Conservation (phyloP, 768 basidiomycete genomes). For the Suillus cothurnatus region DNA sequence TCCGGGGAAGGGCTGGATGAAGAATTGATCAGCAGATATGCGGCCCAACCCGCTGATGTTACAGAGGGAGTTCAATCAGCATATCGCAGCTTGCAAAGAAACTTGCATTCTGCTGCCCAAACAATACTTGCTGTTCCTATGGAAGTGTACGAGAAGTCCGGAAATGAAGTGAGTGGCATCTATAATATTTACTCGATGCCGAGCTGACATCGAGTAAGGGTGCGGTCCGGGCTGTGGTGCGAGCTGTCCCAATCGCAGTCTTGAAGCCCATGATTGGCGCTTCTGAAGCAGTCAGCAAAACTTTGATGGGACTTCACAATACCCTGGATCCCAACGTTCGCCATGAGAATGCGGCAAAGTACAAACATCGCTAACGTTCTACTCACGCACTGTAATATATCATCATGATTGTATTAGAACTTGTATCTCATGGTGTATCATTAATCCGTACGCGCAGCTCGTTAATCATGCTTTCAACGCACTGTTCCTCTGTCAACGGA, state of each 20-base stretch:
- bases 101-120: constrained; percentile 93
- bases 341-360: constrained; percentile 89
- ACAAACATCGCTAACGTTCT: constrained; percentile 69
- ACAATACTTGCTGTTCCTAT: constrained; percentile 98
- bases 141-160: constrained; percentile 96
- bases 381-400: constrained; percentile 26
- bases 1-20: constrained; percentile 39
- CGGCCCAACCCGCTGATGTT: constrained; percentile 84
- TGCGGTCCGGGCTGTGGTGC: constrained; percentile 89
- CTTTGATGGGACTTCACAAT: constrained; percentile 90
- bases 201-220: constrained; percentile 52
- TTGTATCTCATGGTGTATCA: neutral
- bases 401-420: constrained; percentile 6
- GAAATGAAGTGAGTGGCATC: constrained; percentile 69
- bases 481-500: neutral
- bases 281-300: constrained; percentile 95
- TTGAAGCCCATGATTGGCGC: constrained; percentile 98
- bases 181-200: neutral
- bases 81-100: constrained; percentile 85
- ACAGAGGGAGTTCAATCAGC: constrained; percentile 88
- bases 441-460: neutral
- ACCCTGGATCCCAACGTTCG: constrained; percentile 84
- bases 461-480: neutral
- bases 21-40: constrained; percentile 84
- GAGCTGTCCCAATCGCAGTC: constrained; percentile 97